These are phyloP conservation scores for Medicago lupulina DNA, from an alignment of 306 rosid species.

Conservation along the genomic window DNA sequence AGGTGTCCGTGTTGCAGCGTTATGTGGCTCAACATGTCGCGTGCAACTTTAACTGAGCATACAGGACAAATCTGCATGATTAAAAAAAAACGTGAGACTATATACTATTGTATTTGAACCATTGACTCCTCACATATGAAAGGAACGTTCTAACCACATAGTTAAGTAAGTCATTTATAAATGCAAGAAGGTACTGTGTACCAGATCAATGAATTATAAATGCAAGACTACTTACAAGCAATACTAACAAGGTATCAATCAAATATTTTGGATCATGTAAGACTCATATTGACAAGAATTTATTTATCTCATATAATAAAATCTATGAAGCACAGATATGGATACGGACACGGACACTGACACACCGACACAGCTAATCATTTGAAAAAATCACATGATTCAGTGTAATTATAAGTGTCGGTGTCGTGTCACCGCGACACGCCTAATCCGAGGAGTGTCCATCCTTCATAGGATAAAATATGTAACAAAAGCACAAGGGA, in stretches of 20 bases:
- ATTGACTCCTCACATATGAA: background rate
- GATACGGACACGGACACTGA: too few species aligned
- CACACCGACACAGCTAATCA: too few species aligned
- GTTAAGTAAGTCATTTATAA: background rate
- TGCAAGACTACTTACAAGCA: background rate
- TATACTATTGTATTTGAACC: slow-evolving; percentile 21
- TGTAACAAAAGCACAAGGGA: slow-evolving; percentile 1
- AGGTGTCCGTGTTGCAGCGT: slow-evolving; percentile 92
- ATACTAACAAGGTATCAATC: background rate
- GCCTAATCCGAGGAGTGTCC: too few species aligned
- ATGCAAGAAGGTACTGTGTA: background rate
- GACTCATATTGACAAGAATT: slow-evolving; percentile 16
- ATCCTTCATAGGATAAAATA: too few species aligned
- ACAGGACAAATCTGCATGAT: slow-evolving; percentile 86
- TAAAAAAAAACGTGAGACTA: slow-evolving; percentile 42
- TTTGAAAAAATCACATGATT: too few species aligned
- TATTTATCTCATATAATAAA: background rate
- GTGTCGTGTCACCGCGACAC: too few species aligned
- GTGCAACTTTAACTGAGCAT: slow-evolving; percentile 87
- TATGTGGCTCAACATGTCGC: slow-evolving; percentile 92
- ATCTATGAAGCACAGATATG: too few species aligned
- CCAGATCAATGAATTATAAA: background rate
- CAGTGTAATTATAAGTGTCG: too few species aligned
- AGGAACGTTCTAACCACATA: background rate
- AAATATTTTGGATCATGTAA: background rate